Conservation (phyloP, 1,139 yeast genomes). For the Pneumocystis jirovecii region DNA sequence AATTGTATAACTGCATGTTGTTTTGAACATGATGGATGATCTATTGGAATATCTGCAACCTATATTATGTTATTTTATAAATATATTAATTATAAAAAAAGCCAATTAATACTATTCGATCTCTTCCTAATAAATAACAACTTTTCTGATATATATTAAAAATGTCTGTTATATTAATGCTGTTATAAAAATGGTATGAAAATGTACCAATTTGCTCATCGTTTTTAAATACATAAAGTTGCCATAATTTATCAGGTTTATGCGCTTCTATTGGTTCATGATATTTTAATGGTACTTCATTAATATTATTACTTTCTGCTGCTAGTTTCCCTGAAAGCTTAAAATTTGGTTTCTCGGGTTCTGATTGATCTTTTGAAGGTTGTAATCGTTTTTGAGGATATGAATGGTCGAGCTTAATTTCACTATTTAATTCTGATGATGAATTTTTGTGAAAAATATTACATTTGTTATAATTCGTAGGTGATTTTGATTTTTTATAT, state of each 20-base stretch:
- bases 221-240: conserved; percentile 20
- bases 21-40: conserved; percentile 33
- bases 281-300: conserved; percentile 32
- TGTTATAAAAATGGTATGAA: neutral
- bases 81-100: neutral
- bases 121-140: conserved; percentile 35
- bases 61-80: neutral
- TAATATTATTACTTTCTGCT: conserved; percentile 29
- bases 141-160: conserved; percentile 19
- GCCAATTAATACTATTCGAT: conserved; percentile 20
- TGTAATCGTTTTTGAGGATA: neutral
- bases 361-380: conserved; percentile 9
- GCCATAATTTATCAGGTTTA: conserved; percentile 23
- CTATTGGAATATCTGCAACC: conserved; percentile 31
- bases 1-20: conserved; percentile 48
- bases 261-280: conserved; percentile 32
- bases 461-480: neutral
- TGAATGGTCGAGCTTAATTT: neutral
- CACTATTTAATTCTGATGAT: neutral
- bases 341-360: conserved; percentile 27
- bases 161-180: neutral
- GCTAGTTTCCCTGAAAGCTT: conserved; percentile 35
- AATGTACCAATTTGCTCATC: conserved; percentile 15
- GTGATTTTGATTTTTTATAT: neutral
- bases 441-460: neutral